Evolutionary conservation across 1,139 yeast genomes (phyloP), one percentile per base, ranked within the genome.

Genomic region (Debaryomyces udenii): DNA sequence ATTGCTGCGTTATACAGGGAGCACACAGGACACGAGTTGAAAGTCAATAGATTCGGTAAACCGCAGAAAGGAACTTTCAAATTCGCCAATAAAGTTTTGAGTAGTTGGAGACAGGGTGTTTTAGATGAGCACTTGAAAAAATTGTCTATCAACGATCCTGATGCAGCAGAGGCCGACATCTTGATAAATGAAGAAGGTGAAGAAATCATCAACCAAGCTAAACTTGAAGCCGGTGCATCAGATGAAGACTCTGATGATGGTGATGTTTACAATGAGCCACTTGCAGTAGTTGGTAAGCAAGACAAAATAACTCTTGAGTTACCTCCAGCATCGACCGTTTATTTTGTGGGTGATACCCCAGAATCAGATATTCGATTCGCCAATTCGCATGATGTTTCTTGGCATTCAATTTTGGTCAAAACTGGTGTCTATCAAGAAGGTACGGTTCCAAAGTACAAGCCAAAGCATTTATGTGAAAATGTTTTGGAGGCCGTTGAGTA

Each of bases 281-380:
- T 66, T 41, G 61, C 64, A 9, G 63, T 57, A 30, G 63, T 56
- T 30, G 62, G 58, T 30, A 63, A 61, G 42, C 55, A 57, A 35
- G 76, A 70, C 24, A 56, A 69, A 43, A 72, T 73, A 46, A 68
- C 72, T 24, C 68, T 81, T 52, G 82, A 83, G 48, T 69, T 86
- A 48, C 94, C 94, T 9, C 90, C 91, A 9, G 90, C 93, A 2
- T 83, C 89, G 4, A 85, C 93, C 0, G 94, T 86, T 14, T 87
- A 86, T 62, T 87, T 87, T 68, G 94, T 87, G 37, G 96, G 96
- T 51, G 96, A 87, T 60, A 87, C 95, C n/a, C 96, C 96, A 11
- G 95, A 86, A 62, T 83, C 91, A 3, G 96, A 87, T 63, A 86
- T 87, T 49, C 74, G 94, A 58, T 87, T 87, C 65, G 95, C 95